Conservation (phyloP, 768 basidiomycete species). For the Porpolomopsis calyptriformis region DNA sequence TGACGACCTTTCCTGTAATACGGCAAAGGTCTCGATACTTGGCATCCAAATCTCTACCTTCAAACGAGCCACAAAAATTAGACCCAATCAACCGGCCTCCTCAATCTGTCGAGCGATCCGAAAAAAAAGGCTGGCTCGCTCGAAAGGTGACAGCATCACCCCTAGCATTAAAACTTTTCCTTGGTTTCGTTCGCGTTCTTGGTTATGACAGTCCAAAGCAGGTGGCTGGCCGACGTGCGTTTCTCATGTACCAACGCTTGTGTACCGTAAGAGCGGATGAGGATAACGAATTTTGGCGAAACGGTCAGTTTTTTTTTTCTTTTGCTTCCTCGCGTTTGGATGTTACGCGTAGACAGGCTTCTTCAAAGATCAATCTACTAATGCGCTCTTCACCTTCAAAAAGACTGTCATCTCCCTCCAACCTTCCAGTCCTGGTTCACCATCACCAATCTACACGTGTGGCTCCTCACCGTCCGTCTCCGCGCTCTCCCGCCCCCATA, state of each 20-base stretch:
- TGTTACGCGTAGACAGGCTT: background rate
- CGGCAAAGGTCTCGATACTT: no score
- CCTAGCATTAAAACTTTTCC: constrained; percentile 32
- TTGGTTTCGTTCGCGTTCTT: constrained; percentile 36
- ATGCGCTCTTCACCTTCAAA: background rate
- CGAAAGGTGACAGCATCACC: constrained; percentile 42
- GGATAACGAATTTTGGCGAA: constrained; percentile 52
- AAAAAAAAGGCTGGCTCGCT: constrained; percentile 45
- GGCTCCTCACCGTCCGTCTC: constrained; percentile 81
- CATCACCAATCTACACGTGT: constrained; percentile 83
- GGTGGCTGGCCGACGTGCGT: constrained; percentile 47
- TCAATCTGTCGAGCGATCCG: no score
- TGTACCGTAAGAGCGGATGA: constrained; percentile 49
- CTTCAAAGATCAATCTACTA: background rate
- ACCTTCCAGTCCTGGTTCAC: constrained; percentile 98
- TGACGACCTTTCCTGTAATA: no score
- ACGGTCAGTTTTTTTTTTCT: constrained; percentile 33
- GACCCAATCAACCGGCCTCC: no score
- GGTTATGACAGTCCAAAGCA: constrained; percentile 57
- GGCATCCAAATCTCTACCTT: no score
- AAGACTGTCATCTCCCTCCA: constrained; percentile 77
- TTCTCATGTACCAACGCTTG: constrained; percentile 45
- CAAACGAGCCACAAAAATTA: no score
- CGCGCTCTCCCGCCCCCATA: constrained; percentile 66
- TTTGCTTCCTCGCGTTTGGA: background rate